Conservation (phyloP, 306 rosid genomes). For the Parietaria judaica region DNA sequence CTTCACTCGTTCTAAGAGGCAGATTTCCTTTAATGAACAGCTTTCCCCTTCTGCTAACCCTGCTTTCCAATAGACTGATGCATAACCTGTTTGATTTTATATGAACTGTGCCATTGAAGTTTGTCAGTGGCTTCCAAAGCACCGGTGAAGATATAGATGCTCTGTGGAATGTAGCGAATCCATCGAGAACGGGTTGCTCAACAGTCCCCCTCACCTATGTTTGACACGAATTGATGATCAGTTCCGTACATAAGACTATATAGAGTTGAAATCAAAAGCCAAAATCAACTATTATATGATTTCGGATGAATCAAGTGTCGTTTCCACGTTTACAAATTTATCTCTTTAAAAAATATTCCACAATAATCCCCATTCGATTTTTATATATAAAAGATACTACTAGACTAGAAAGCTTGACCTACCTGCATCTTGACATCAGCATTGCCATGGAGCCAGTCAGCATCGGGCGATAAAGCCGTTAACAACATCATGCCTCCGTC, state of each 20-base stretch:
- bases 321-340: too few relatives aligned
- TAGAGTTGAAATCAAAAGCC: too few relatives aligned
- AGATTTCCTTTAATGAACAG: slow-evolving; percentile 77
- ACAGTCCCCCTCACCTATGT: slow-evolving; percentile 79
- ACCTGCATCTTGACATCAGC: slow-evolving; percentile 90
- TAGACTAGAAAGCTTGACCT: slow-evolving; percentile 13
- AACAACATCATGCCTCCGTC: slow-evolving; percentile 97
- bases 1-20: slow-evolving; percentile 81
- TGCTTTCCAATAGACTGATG: slow-evolving; percentile 76
- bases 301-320: too few relatives aligned
- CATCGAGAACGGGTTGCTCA: slow-evolving; percentile 82
- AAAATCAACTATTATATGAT: too few relatives aligned
- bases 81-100: slow-evolving; percentile 83
- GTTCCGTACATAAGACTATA: background rate
- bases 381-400: background rate
- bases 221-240: slow-evolving; percentile 8
- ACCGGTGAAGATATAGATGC: slow-evolving; percentile 87
- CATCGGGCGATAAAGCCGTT: slow-evolving; percentile 83
- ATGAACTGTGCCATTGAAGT: slow-evolving; percentile 68
- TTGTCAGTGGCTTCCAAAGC: slow-evolving; percentile 69
- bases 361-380: too few relatives aligned
- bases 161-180: slow-evolving; percentile 81
- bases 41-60: slow-evolving; percentile 82
- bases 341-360: too few relatives aligned
- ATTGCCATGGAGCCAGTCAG: slow-evolving; percentile 88